Conservation (phyloP, 164 flowering plant genomes). For the Tinospora cordifolia region DNA sequence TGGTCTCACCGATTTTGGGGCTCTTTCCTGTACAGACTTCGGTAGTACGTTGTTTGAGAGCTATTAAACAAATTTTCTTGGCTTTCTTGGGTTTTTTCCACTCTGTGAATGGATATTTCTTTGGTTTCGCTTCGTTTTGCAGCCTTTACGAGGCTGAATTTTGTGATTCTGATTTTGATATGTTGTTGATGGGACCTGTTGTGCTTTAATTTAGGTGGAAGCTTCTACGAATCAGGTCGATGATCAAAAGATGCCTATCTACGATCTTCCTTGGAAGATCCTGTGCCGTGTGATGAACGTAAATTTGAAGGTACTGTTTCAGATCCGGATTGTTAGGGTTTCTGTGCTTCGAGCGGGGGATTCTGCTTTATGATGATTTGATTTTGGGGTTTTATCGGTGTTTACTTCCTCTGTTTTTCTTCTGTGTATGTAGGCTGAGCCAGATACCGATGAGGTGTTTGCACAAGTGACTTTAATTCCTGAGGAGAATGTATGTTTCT, state of each 20-base stretch:
- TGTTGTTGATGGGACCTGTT: neutral
- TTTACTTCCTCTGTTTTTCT: neutral
- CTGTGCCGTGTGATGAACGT: constrained; percentile 78
- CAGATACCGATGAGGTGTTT: constrained; percentile 82
- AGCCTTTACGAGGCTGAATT: neutral
- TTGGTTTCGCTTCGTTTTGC: neutral
- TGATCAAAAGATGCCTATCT: constrained; percentile 71
- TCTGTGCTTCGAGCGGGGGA: neutral
- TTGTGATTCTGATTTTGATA: constrained; percentile 1
- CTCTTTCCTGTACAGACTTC: neutral
- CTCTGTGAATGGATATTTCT: neutral
- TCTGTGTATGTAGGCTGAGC: constrained; percentile 49
- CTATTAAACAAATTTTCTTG: no score
- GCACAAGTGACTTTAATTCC: constrained; percentile 78
- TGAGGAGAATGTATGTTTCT: constrained; percentile 45
- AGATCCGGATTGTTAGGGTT: neutral
- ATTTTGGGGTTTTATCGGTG: neutral
- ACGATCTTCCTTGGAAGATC: constrained; percentile 64
- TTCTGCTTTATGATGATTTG: neutral
- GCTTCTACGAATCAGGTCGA: constrained; percentile 78
- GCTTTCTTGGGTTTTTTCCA: no score
- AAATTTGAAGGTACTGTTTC: constrained; percentile 43
- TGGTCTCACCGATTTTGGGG: neutral
- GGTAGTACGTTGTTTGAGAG: no score
- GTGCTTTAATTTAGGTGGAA: constrained; percentile 50